Evolutionary conservation across 169 alveolate genomes (phyloP).

Genomic region (Cyclospora cayetanensis): DNA sequence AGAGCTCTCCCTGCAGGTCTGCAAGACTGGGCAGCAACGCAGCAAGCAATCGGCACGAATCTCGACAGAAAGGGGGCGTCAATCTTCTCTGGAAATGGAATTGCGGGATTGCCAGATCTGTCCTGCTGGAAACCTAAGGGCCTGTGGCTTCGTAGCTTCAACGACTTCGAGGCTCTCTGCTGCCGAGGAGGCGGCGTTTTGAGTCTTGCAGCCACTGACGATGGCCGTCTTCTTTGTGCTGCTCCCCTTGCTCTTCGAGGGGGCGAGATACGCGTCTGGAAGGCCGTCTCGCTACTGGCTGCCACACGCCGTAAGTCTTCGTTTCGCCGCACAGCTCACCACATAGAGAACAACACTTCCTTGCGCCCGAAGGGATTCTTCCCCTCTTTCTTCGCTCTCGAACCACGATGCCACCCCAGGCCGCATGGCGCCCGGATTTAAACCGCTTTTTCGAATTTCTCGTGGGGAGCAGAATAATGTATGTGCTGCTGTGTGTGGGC

Average conservation of each 20-base stretch:
- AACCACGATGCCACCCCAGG: too few species aligned
- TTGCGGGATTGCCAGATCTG: slow-evolving; percentile 15
- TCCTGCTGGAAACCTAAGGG: slow-evolving; percentile 23
- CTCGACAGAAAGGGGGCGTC: neutral
- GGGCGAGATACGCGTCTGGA: neutral
- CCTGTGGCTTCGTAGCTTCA: neutral
- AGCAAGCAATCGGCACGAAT: too few species aligned
- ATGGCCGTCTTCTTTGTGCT: neutral
- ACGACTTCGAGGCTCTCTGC: neutral
- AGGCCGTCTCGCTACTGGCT: neutral
- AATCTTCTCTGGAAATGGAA: neutral
- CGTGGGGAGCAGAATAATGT: too few species aligned
- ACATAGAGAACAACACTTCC: too few species aligned
- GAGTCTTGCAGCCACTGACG: slow-evolving; percentile 28
- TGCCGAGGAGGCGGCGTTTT: neutral
- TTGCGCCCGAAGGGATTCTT: too few species aligned
- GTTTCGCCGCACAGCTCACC: too few species aligned
- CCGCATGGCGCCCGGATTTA: too few species aligned
- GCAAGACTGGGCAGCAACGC: too few species aligned
- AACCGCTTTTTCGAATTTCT: too few species aligned
- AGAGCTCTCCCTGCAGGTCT: too few species aligned
- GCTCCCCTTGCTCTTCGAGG: neutral
- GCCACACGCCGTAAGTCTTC: slow-evolving; percentile 17
- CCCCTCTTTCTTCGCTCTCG: too few species aligned
- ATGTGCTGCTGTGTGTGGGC: too few species aligned